Evolutionary conservation across 345 rosid genomes (phyloP).

Genomic region (Kernera saxatilis): DNA sequence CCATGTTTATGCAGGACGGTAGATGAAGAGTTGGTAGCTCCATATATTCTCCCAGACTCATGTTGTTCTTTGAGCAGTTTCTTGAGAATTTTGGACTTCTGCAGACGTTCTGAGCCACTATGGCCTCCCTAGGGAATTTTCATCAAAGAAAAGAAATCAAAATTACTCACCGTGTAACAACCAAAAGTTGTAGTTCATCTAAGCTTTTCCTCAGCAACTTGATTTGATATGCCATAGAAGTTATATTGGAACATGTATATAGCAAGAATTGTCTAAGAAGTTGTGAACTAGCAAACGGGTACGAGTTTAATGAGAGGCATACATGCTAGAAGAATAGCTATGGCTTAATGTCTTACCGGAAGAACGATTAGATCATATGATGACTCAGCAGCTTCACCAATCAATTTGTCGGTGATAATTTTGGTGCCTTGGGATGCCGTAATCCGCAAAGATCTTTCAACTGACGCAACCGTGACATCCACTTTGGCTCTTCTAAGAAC

Average conservation of each 20-base stretch:
- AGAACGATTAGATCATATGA: slow-evolving; percentile 73
- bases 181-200: neutral
- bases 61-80: slow-evolving; percentile 76
- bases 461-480: slow-evolving; percentile 79
- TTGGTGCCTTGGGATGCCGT: slow-evolving; percentile 66
- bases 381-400: slow-evolving; percentile 51
- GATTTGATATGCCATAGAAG: neutral
- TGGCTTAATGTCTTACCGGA: slow-evolving; percentile 48
- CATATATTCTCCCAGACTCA: slow-evolving; percentile 54
- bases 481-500: slow-evolving; percentile 78
- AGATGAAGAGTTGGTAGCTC: slow-evolving; percentile 69
- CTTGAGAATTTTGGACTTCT: slow-evolving; percentile 66
- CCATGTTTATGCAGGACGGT: slow-evolving; percentile 57
- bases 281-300: slow-evolving; percentile 2
- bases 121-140: slow-evolving; percentile 55
- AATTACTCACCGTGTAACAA: neutral
- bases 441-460: slow-evolving; percentile 55
- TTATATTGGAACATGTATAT: neutral
- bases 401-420: slow-evolving; percentile 72
- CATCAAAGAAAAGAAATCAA: neutral
- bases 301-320: neutral
- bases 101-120: slow-evolving; percentile 53
- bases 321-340: neutral
- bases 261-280: neutral
- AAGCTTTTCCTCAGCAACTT: neutral